Base-by-base conservation (phyloP, 495 filamentous ascomycete genomes). In the Staphylotrichum longicolle region DNA sequence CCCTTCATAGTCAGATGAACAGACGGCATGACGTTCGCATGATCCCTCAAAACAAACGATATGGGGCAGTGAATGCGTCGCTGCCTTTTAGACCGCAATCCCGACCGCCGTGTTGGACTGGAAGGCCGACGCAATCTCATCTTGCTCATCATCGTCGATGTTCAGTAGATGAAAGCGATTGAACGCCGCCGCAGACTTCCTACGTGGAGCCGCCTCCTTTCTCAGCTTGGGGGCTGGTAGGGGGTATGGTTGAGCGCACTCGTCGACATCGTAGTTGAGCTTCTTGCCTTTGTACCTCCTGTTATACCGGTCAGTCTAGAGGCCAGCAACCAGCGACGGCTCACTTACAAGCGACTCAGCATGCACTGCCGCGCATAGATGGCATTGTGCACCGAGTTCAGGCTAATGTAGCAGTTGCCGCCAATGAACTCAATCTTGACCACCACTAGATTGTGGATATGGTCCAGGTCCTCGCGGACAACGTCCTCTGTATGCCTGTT, bases 401-500 rank as follows among this genome's bases (percentile, higher is more conserved):
- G 86, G 53, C 84, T 85, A 54, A 94, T 81, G 71, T 83, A 81
- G 44, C 81, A 86, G 68, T 84, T 83, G 40, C 72, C 66, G 32
- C 78, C 80, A 20, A 77, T 68, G 70, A 88, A 87, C 40, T 76
- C 75, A 27, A 93, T 76, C 58, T 83, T 83, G 69, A 93, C 81
- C 12, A 96, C 79, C 35, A 87, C 78, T 9, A 93, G 77, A 65
- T 90, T 90, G 70, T 92, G 84, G 63, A 95, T 93, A 68, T 94
- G 91, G 14, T 93, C 88, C 46, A 93, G 74, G 65, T 96, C 88
- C 5, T 88, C 83, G 3, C 88, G 84, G 48, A 96, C 83, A 5
- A 76, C 68, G 4, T 78, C 74, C 58, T 88, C 87, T 0, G 86
- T 91, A 61, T 91, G 80, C 54, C 76, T 81, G 37, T 74, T 70